These are phyloP conservation scores for Dendryphion nanum DNA, from an alignment of 2,329 filamentous ascomycete species.

Conservation along the genomic window DNA sequence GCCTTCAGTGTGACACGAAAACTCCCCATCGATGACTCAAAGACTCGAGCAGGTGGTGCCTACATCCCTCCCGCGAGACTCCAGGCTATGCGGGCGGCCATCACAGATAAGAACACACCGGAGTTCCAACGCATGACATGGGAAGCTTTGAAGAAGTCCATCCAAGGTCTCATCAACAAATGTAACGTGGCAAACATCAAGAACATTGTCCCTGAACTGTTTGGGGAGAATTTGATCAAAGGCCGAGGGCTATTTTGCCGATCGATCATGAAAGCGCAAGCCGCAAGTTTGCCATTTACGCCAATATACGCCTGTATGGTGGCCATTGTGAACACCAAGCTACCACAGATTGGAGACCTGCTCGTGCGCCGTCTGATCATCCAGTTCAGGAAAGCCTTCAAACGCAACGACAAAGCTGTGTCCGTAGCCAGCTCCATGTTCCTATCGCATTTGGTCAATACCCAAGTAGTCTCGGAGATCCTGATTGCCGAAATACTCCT, in stretches of 20 bases:
- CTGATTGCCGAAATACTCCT: conserved; percentile 89
- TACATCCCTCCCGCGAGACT: conserved; percentile 93
- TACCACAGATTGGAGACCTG: conserved; percentile 91
- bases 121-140: conserved; percentile 99
- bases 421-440: conserved; percentile 92
- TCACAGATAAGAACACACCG: conserved; percentile 93
- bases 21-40: conserved; percentile 89
- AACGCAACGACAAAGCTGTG: conserved; percentile 94
- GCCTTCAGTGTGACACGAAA: conserved; percentile 54
- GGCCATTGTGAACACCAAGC: conserved; percentile 95
- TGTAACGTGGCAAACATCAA: conserved; percentile 99
- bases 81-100: conserved; percentile 89
- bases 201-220: conserved; percentile 91
- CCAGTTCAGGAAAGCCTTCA: conserved; percentile 94
- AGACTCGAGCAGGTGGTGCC: conserved; percentile 89
- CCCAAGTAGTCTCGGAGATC: conserved; percentile 93
- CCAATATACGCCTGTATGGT: conserved; percentile 95
- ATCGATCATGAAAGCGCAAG: conserved; percentile 98
- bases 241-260: conserved; percentile 91
- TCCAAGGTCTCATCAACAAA: conserved; percentile 99
- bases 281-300: conserved; percentile 91
- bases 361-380: conserved; percentile 81
- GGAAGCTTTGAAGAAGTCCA: conserved; percentile 98
- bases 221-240: conserved; percentile 88
- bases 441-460: conserved; percentile 91